phyloP scores from a whole-genome alignment of 495 filamentous ascomycete genomes.

The Penicillium malachiteum region DNA sequence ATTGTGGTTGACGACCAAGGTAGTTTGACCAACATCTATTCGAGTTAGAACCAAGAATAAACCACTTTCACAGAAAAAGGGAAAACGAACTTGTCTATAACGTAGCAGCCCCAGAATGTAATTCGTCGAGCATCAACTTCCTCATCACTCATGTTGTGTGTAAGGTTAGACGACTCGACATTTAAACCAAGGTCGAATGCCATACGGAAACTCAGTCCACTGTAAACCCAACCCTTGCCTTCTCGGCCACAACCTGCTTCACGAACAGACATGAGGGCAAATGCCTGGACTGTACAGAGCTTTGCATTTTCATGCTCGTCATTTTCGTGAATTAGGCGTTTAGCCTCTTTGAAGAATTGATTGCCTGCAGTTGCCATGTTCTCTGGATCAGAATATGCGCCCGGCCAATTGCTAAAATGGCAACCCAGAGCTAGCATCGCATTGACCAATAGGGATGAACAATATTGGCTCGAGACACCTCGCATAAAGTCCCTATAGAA shows the following conservation, averaged over 20 bases:
- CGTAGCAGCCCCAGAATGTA: constrained; percentile 98
- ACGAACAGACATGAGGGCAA: constrained; percentile 93
- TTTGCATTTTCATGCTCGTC: constrained; percentile 91
- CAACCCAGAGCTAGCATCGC: constrained; percentile 95
- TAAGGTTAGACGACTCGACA: constrained; percentile 69
- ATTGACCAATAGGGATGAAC: constrained; percentile 87
- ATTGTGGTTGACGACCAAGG: constrained; percentile 85
- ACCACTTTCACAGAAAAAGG: not conserved
- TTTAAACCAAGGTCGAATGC: constrained; percentile 91
- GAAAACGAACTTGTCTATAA: constrained; percentile 80
- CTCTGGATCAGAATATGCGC: constrained; percentile 64
- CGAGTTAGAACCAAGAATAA: constrained; percentile 6
- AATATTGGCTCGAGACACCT: constrained; percentile 68
- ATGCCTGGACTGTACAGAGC: constrained; percentile 90
- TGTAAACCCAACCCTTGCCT: constrained; percentile 96
- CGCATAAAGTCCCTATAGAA: constrained; percentile 84
- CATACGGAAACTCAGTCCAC: constrained; percentile 99
- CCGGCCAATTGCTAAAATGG: constrained; percentile 81
- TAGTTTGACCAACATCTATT: constrained; percentile 92
- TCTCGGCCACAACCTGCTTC: constrained; percentile 96
- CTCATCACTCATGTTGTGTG: constrained; percentile 67
- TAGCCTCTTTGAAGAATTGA: constrained; percentile 96
- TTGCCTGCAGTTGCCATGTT: constrained; percentile 88
- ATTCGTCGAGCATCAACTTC: constrained; percentile 87
- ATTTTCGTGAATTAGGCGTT: constrained; percentile 82